Evolutionary conservation across 139 green algal species (phyloP).

Genomic region (Coelastrella sp.): DNA sequence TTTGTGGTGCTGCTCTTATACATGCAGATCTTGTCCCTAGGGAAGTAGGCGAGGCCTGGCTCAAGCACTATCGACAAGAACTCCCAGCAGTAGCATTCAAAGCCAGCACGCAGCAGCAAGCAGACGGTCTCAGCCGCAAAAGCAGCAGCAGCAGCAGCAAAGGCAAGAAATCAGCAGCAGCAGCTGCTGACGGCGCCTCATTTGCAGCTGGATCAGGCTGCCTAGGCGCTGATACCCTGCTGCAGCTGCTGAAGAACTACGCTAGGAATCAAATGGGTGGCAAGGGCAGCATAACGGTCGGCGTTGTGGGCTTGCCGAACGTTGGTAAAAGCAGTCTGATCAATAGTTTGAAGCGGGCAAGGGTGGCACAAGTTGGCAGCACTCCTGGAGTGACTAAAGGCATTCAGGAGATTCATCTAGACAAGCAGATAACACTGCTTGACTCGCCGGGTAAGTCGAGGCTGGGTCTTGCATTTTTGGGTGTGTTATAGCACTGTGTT

Average conservation of each 20-base stretch:
- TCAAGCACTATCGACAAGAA: conserved; percentile 96
- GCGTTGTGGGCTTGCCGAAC: conserved; percentile 98
- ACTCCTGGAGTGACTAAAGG: conserved; percentile 89
- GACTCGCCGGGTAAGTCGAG: conserved; percentile 89
- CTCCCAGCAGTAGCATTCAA: conserved; percentile 98
- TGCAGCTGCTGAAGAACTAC: conserved; percentile 99
- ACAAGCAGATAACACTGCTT: conserved; percentile 96
- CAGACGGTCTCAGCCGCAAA: background rate
- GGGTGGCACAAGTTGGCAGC: conserved; percentile 90
- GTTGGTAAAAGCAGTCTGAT: conserved; percentile 98
- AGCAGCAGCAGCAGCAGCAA: background rate
- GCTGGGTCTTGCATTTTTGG: background rate
- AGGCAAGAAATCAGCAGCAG: conserved; percentile 30
- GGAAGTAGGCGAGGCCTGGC: conserved; percentile 91
- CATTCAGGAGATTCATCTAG: conserved; percentile 95
- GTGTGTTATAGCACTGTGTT: background rate
- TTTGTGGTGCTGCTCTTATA: too few relatives aligned
- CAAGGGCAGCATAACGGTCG: conserved; percentile 97
- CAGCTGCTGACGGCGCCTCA: conserved; percentile 7
- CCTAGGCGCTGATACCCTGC: conserved; percentile 93
- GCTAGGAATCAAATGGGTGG: conserved; percentile 82
- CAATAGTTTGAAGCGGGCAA: conserved; percentile 95
- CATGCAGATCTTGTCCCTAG: conserved; percentile 91
- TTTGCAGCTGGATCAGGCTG: conserved; percentile 52
- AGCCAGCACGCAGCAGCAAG: conserved; percentile 88